Evolutionary conservation across 192 early-diverging fungal genomes (phyloP).

Genomic region (Coemansia sp.): DNA sequence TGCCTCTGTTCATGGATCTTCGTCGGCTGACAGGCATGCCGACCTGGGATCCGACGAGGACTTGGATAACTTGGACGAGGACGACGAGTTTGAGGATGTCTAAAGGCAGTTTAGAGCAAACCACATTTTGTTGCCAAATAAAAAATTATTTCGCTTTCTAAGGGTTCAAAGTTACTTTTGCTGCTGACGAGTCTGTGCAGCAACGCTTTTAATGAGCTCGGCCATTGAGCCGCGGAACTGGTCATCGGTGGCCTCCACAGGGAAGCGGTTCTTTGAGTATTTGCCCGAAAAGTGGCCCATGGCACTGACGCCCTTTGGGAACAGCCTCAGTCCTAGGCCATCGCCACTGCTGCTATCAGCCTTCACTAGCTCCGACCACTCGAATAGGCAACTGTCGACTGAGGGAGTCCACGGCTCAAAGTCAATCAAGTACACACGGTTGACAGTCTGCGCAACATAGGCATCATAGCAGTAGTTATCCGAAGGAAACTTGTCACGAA

Average conservation of each 20-base stretch:
- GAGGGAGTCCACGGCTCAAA: constrained; percentile 83
- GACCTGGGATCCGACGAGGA: constrained; percentile 16
- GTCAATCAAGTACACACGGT: constrained; percentile 77
- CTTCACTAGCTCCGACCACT: constrained; percentile 67
- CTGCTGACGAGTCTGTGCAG: constrained; percentile 1
- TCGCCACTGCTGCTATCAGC: neutral
- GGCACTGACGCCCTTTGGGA: constrained; percentile 38
- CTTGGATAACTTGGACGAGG: constrained; percentile 33
- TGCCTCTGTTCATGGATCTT: constrained; percentile 1
- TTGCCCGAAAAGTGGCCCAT: constrained; percentile 38
- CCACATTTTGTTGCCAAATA: neutral
- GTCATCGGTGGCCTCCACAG: constrained; percentile 37
- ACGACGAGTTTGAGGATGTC: constrained; percentile 56
- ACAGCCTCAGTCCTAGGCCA: constrained; percentile 33
- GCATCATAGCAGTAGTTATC: constrained; percentile 86
- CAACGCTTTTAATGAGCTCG: constrained; percentile 20
- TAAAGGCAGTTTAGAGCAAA: neutral
- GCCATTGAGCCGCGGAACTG: constrained; percentile 30
- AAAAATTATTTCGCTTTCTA: too few species aligned
- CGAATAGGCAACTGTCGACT: constrained; percentile 82
- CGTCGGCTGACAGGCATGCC: neutral
- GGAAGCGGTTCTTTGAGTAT: constrained; percentile 47
- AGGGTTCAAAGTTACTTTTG: neutral
- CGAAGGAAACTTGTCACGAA: constrained; percentile 64
- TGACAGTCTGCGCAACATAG: constrained; percentile 65